Conservation (phyloP, 148 eudicot species). For the Oxyria digyna region DNA sequence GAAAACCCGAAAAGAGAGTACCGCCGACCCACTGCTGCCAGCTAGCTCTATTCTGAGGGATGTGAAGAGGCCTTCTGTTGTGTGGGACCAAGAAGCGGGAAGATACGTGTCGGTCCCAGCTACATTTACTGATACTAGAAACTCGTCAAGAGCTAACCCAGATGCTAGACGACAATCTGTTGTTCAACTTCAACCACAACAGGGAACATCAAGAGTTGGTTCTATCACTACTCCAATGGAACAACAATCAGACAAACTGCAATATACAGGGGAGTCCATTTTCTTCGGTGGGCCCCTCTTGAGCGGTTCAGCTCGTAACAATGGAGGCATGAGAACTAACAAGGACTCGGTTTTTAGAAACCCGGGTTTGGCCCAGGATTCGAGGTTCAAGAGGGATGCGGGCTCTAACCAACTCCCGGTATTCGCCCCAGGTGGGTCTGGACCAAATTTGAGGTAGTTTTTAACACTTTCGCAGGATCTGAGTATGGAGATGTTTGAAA, state of each 20-base stretch:
- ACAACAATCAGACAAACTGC: constrained; percentile 64
- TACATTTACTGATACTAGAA: constrained; percentile 41
- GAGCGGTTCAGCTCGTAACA: constrained; percentile 23
- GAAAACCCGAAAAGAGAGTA: constrained; percentile 33
- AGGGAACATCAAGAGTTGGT: constrained; percentile 10
- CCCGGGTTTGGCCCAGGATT: constrained; percentile 47
- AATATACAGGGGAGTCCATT: constrained; percentile 72
- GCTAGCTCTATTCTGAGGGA: constrained; percentile 53
- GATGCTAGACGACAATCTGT: constrained; percentile 20
- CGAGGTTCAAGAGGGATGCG: constrained; percentile 66
- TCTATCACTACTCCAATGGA: constrained; percentile 13
- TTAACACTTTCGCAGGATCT: constrained; percentile 4
- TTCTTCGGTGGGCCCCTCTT: constrained; percentile 96
- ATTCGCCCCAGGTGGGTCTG: constrained; percentile 50
- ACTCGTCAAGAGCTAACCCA: constrained; percentile 22
- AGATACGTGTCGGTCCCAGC: constrained; percentile 76
- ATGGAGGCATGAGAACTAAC: constrained; percentile 26
- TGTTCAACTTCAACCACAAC: constrained; percentile 21
- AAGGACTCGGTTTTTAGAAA: constrained; percentile 31
- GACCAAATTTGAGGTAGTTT: constrained; percentile 8
- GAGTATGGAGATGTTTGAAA: not conserved
- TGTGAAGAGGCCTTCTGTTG: constrained; percentile 66
- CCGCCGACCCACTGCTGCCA: constrained; percentile 31
- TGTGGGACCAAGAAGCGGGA: constrained; percentile 98
- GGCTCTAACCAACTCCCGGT: constrained; percentile 88